phyloP scores from a whole-genome alignment of 139 green algal genomes.

The Chlorella sp. region DNA sequence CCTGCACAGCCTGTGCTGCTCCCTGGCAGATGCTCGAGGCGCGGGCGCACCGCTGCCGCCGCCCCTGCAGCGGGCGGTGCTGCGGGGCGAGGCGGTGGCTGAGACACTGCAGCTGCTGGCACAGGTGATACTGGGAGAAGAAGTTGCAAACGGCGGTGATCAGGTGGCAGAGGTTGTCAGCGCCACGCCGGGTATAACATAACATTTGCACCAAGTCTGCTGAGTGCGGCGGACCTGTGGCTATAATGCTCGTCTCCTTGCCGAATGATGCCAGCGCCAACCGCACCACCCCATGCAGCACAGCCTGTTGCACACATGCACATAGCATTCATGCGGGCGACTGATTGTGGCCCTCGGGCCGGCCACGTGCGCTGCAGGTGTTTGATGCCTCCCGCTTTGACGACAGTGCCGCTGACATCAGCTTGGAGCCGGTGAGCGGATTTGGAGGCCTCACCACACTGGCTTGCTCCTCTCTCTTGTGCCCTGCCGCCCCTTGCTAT shows the following conservation, averaged over 20 bases:
- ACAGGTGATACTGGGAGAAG: not conserved
- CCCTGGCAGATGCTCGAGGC: not conserved
- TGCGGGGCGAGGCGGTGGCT: not conserved
- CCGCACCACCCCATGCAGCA: no score
- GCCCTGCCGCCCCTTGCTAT: not conserved
- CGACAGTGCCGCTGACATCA: slow-evolving; percentile 18
- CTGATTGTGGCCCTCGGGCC: no score
- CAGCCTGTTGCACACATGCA: no score
- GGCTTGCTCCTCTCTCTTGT: not conserved
- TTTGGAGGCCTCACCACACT: not conserved
- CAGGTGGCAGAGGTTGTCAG: not conserved
- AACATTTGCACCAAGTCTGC: no score
- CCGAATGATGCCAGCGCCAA: no score
- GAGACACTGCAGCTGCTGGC: not conserved
- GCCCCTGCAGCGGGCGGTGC: slow-evolving; percentile 6
- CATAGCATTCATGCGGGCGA: no score
- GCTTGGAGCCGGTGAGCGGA: not conserved
- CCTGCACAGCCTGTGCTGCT: slow-evolving; percentile 9
- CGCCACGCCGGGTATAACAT: no score
- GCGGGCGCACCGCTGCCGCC: not conserved
- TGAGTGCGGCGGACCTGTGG: no score
- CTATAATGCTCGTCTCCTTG: no score
- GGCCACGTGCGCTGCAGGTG: not conserved
- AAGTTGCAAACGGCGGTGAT: no score
- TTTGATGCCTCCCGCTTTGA: slow-evolving; percentile 30